phyloP scores from a whole-genome alignment of 2,329 filamentous ascomycete species.

The Diaporthe vexans region DNA sequence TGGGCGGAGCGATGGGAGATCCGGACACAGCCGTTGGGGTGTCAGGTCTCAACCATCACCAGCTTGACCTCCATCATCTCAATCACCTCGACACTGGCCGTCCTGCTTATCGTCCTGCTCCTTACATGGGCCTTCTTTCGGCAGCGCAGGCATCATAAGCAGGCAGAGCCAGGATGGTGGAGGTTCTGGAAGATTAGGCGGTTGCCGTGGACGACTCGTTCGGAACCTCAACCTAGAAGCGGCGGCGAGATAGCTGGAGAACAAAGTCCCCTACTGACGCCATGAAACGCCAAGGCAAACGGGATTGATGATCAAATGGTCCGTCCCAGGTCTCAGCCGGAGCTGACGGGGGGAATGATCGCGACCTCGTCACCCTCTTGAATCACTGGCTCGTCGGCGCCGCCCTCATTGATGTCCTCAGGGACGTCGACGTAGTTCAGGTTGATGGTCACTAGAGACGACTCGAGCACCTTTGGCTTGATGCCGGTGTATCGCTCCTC shows the following conservation, averaged over 20 bases:
- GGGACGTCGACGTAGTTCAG: conserved; percentile 83
- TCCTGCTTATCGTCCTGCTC: conserved; percentile 46
- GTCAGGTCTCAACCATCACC: conserved; percentile 59
- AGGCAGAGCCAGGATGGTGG: conserved; percentile 44
- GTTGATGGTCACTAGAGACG: conserved; percentile 84
- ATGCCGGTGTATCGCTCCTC: conserved; percentile 81
- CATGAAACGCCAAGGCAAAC: conserved; percentile 30
- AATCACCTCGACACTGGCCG: conserved; percentile 50
- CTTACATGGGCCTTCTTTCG: conserved; percentile 39
- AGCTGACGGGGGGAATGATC: conserved; percentile 90
- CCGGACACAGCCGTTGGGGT: conserved; percentile 55
- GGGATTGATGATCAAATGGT: background rate
- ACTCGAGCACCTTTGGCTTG: conserved; percentile 75
- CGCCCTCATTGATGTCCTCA: conserved; percentile 58
- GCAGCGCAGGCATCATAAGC: conserved; percentile 38
- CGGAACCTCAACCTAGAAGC: background rate
- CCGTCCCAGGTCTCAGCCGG: conserved; percentile 69
- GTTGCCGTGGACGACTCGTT: conserved; percentile 4
- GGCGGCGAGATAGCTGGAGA: conserved; percentile 35
- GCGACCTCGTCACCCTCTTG: conserved; percentile 85
- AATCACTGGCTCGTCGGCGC: conserved; percentile 64
- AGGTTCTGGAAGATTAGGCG: conserved; percentile 41
- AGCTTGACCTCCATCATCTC: conserved; percentile 53
- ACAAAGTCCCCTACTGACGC: conserved; percentile 44
- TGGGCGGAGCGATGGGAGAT: conserved; percentile 62